phyloP scores from a whole-genome alignment of 2,329 filamentous ascomycete species.

The Stachybotrys echinatus region DNA sequence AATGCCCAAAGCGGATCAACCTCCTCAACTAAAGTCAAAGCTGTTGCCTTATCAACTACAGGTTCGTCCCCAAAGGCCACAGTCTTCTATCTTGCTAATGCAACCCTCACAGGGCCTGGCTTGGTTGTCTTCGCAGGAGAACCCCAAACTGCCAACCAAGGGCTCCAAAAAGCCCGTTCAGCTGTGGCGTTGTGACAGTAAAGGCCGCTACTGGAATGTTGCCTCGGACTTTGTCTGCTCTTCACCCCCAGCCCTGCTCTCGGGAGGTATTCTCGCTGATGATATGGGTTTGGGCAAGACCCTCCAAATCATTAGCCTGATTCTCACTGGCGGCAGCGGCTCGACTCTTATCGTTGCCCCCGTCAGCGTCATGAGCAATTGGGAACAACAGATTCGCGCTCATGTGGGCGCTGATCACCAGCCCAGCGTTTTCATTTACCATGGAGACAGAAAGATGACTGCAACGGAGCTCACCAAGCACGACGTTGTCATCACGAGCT shows the following conservation, averaged over 20 bases:
- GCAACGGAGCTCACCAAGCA: constrained; percentile 55
- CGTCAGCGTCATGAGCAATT: constrained; percentile 85
- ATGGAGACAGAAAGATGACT: constrained; percentile 57
- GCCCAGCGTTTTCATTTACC: constrained; percentile 68
- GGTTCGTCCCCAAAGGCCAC: constrained; percentile 22
- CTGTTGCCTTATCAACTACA: constrained; percentile 76
- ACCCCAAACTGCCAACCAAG: constrained; percentile 55
- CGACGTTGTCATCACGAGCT: constrained; percentile 79
- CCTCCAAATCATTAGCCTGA: constrained; percentile 75
- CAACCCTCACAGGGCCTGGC: constrained; percentile 57
- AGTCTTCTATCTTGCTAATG: constrained; percentile 7
- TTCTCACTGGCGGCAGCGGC: constrained; percentile 53
- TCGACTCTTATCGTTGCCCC: constrained; percentile 77
- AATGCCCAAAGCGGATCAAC: constrained; percentile 69
- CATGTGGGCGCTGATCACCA: constrained; percentile 62
- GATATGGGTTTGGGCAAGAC: constrained; percentile 94
- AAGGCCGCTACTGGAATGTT: constrained; percentile 55
- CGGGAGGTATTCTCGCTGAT: constrained; percentile 78
- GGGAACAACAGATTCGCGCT: constrained; percentile 70
- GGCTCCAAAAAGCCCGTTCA: constrained; percentile 61
- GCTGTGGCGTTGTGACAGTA: constrained; percentile 62
- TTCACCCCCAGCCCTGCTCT: constrained; percentile 57
- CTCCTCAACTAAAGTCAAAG: constrained; percentile 55
- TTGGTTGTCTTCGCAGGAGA: constrained; percentile 77
- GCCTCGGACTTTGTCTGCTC: constrained; percentile 54